Evolutionary conservation across 2,329 filamentous ascomycete genomes (phyloP), one percentile per base, ranked within the genome.

Genomic region (Chaetoscypha palmicola): DNA sequence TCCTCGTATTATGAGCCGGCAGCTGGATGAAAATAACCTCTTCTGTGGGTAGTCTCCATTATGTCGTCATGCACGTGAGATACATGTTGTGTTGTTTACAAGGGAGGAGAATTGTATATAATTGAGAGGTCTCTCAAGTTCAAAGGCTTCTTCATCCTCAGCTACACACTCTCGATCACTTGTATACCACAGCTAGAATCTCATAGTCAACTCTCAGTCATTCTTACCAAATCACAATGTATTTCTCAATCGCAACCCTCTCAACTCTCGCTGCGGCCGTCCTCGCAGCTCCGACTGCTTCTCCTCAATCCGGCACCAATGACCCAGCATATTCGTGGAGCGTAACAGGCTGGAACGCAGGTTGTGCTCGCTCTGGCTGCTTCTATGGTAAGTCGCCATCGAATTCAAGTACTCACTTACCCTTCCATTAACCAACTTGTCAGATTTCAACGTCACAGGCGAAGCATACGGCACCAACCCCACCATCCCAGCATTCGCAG

Each of bases 391-490:
- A 16, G 41, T 38, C 28, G 24, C 10, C 17, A 31, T n/a, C n/a
- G n/a, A n/a, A n/a, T n/a, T n/a, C n/a, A n/a, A n/a, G n/a, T n/a
- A n/a, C n/a, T n/a, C n/a, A n/a, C n/a, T n/a, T n/a, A n/a, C n/a
- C 4, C 32, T 11, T n/a, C 33, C 14, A 23, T 12, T 17, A 39
- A 43, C 20, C 16, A 16, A 3, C 12, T 19, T 16, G 9, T 11
- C 24, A 47, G 48, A 40, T 28, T 50, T 50, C 45, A 41, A 50
- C 35, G 39, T 50, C 33, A 33, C 45, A 16, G 45, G 31, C 39
- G 11, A 36, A 11, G 33, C 24, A 12, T 32, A 11, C 17, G 26
- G 34, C 24, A 19, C 23, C 12, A 26, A 38, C 38, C 28, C 28
- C 22, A 34, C 20, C 33, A 43, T 47, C 22, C 47, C 47, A 17